A percentile compares a stretch with the other conserved stretches of the same genome.
phyloP scores from a whole-genome alignment of 768 basidiomycete genomes.

The Mycena epipterygia region DNA sequence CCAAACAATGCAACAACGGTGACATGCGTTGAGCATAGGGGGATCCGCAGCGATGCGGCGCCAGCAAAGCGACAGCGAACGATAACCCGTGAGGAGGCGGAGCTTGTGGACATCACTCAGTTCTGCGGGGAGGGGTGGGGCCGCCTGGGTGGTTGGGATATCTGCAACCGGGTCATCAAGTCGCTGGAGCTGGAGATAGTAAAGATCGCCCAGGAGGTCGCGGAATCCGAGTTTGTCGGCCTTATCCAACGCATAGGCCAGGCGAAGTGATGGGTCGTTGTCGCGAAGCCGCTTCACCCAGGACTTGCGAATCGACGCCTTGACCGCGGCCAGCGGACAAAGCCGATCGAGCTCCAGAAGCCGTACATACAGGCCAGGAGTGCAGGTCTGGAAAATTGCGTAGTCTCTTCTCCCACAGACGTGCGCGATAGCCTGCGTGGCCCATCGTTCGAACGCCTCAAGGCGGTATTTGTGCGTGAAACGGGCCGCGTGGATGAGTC shows the following conservation, averaged over 20 bases:
- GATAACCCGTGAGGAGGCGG: slow-evolving; percentile 13
- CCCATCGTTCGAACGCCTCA: slow-evolving; percentile 22
- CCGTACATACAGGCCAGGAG: background rate
- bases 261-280: background rate
- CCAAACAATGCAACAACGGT: background rate
- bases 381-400: background rate
- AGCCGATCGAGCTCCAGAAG: background rate
- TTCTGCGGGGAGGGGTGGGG: background rate
- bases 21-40: background rate
- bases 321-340: background rate
- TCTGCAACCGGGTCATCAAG: background rate
- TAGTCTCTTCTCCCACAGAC: background rate
- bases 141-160: background rate
- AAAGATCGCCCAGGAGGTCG: slow-evolving; percentile 1
- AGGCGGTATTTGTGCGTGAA: slow-evolving; percentile 22
- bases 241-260: background rate
- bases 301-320: background rate
- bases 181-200: slow-evolving; percentile 12
- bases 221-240: background rate
- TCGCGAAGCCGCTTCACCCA: slow-evolving; percentile 1
- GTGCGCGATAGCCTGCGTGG: background rate
- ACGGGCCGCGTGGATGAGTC: background rate
- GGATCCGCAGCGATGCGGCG: slow-evolving; percentile 1
- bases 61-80: slow-evolving; percentile 14
- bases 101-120: slow-evolving; percentile 10